These are phyloP conservation scores for Fusarium pseudograminearum DNA, from an alignment of 2,329 filamentous ascomycete species.

Conservation along the genomic window DNA sequence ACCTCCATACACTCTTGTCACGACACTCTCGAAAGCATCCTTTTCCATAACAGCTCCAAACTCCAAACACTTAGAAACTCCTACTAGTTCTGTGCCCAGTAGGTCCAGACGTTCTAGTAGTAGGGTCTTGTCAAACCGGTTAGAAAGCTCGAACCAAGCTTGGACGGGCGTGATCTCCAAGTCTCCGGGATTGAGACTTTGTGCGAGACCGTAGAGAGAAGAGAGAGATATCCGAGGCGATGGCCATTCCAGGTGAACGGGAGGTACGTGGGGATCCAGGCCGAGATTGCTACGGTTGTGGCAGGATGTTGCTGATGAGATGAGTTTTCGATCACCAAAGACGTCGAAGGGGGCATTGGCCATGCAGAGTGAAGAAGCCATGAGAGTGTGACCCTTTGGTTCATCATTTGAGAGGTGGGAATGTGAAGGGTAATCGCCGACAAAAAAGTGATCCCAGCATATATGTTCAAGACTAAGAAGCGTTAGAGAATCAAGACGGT, in stretches of 20 bases:
- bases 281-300: slow-evolving; percentile 27
- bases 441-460: slow-evolving; percentile 63
- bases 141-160: slow-evolving; percentile 66
- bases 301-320: slow-evolving; percentile 37
- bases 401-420: slow-evolving; percentile 48
- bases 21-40: slow-evolving; percentile 60
- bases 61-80: slow-evolving; percentile 59
- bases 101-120: slow-evolving; percentile 55
- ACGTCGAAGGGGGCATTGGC: slow-evolving; percentile 54
- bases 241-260: slow-evolving; percentile 53
- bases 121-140: slow-evolving; percentile 54
- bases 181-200: slow-evolving; percentile 57
- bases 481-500: slow-evolving; percentile 7
- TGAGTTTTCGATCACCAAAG: slow-evolving; percentile 47
- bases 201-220: slow-evolving; percentile 59
- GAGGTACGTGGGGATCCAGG: slow-evolving; percentile 37
- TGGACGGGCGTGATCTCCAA: slow-evolving; percentile 64
- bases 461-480: slow-evolving; percentile 62
- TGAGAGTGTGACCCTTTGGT: slow-evolving; percentile 58
- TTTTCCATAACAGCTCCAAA: slow-evolving; percentile 64
- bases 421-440: slow-evolving; percentile 55
- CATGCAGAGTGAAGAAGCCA: slow-evolving; percentile 59
- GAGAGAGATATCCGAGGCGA: slow-evolving; percentile 57
- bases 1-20: slow-evolving; percentile 55
- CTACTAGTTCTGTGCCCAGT: slow-evolving; percentile 57